Conservation (phyloP, 2,329 filamentous ascomycete species). For the Microsporum canis region DNA sequence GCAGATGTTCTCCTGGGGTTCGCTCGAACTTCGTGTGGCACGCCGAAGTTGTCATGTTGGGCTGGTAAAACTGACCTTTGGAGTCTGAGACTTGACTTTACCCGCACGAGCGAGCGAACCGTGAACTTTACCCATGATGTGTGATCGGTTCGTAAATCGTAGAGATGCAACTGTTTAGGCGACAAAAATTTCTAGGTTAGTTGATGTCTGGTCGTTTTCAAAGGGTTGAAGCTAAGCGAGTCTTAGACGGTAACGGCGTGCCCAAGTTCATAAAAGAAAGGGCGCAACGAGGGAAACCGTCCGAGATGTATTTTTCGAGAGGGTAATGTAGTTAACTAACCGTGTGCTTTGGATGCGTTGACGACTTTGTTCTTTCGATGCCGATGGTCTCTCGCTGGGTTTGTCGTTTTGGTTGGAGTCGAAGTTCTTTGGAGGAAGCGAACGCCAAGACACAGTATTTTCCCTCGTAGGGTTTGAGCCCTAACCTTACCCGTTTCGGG, state of each 20-base stretch:
- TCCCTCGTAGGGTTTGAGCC: slow-evolving; percentile 1
- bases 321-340: not conserved
- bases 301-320: not conserved
- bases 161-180: slow-evolving; percentile 4
- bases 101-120: slow-evolving; percentile 79
- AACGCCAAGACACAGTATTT: not conserved
- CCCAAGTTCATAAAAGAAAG: not conserved
- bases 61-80: slow-evolving; percentile 23
- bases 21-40: not conserved
- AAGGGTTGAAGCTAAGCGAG: not conserved
- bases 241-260: not conserved
- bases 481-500: not conserved
- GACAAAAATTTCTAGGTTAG: not conserved
- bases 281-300: not conserved
- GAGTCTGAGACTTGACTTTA: slow-evolving; percentile 85
- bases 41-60: not conserved
- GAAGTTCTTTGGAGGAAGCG: slow-evolving; percentile 2
- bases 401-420: not conserved
- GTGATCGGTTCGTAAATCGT: slow-evolving; percentile 11
- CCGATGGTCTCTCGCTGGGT: not conserved
- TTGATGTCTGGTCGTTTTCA: not conserved
- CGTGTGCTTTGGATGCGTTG: slow-evolving; percentile 4
- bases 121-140: slow-evolving; percentile 84
- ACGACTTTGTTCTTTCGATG: slow-evolving; percentile 3
- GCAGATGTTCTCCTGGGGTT: not conserved